Evolutionary conservation across 2,329 filamentous ascomycete species (phyloP), one percentile per base, ranked within the genome.

Genomic region (Capronia epimyces): DNA sequence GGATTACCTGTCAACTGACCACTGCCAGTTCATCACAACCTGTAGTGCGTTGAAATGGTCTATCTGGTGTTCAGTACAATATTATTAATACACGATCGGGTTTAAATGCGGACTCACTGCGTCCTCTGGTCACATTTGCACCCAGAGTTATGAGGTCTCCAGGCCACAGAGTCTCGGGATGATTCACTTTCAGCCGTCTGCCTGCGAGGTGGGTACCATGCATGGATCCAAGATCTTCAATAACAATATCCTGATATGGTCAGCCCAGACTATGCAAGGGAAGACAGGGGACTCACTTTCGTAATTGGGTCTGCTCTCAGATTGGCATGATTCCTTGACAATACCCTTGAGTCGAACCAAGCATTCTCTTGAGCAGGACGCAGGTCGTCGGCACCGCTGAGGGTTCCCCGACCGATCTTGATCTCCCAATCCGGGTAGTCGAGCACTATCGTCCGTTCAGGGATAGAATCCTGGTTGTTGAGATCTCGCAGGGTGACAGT

Each of bases 141-240:
- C 77, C 77, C 61, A 80, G 76, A 3, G 64, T 63, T 21, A 80
- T 53, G 1, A 65, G 52, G 43, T 71, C 68, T 15, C 69, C 66
- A 46, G 68, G 57, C 2, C 64, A 65, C 9, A 71, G 45, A 3
- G 60, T 43, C n/a, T 57, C 62, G 22, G 60, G 58, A 24, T 61
- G 49, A 10, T 66, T 51, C 9, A 51, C 58, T n/a, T 55, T 49
- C 21, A 80, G 62, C 32, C 68, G 71, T 32, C 56, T 60, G 29
- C 71, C 70, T 58, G 82, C 80, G 43, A 83, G 56, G 51, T 66
- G 74, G 15, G 80, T 84, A 24, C 81, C 81, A 62, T 84, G 81
- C 73, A 82, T 81, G 7, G 80, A 83, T 27, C 71, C 73, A 15
- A 69, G 68, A 60, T 84, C 81, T 52, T 66, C 68, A 53, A 84